Percentiles rank a stretch among this genome's conserved stretches.
Evolutionary conservation across 2,329 filamentous ascomycete genomes (phyloP).

Genomic region (Sporothrix dimorphospora): DNA sequence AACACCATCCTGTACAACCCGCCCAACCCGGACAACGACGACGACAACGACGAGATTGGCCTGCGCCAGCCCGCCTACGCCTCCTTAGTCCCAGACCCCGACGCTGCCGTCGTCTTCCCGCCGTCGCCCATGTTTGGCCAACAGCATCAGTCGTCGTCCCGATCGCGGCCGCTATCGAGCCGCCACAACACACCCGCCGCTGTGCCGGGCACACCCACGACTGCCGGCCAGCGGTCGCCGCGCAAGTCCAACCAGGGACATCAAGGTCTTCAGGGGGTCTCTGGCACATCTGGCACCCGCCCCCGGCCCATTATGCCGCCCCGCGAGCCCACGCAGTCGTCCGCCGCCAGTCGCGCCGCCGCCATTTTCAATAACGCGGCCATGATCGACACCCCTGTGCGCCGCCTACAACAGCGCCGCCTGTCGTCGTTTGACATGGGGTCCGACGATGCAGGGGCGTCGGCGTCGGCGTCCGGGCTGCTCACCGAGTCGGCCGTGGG

Average conservation of each 20-base stretch:
- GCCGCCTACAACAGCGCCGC: conserved; percentile 47
- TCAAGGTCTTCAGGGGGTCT: too few relatives aligned
- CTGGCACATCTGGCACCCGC: too few relatives aligned
- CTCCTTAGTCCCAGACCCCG: too few relatives aligned
- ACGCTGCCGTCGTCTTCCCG: conserved; percentile 43
- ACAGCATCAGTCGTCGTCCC: conserved; percentile 34
- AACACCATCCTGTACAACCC: conserved; percentile 87
- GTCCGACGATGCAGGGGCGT: conserved; percentile 43
- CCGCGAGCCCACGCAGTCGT: conserved; percentile 57
- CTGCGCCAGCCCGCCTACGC: not conserved
- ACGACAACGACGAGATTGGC: not conserved
- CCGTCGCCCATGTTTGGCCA: conserved; percentile 45
- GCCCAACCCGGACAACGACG: conserved; percentile 38
- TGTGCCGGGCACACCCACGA: conserved; percentile 37
- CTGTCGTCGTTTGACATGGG: conserved; percentile 72
- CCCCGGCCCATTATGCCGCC: conserved; percentile 61
- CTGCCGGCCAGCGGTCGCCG: conserved; percentile 49
- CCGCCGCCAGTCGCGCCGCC: conserved; percentile 57
- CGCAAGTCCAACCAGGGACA: conserved; percentile 48
- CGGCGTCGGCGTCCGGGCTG: conserved; percentile 61
- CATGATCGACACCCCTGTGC: conserved; percentile 52
- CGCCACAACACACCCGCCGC: conserved; percentile 49
- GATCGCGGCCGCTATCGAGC: conserved; percentile 45
- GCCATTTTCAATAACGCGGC: conserved; percentile 44
- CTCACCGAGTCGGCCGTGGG: conserved; percentile 55